Conservation (phyloP, 163 green algal genomes). For the Volvox carteri region DNA sequence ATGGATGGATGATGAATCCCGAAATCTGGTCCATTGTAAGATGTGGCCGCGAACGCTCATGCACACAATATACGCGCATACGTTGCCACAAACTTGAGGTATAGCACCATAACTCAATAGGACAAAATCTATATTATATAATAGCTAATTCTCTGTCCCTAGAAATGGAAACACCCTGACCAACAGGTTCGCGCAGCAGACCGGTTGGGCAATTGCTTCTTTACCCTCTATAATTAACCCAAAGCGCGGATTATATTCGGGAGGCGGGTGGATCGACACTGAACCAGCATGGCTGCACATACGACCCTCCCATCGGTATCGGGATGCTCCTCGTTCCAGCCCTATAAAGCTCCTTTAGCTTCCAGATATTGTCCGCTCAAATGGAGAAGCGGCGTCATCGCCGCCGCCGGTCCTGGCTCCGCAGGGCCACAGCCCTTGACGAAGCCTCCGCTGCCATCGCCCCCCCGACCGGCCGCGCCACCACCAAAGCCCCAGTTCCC, state of each 20-base stretch:
- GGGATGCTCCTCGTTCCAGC: not conserved
- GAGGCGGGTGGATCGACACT: not conserved
- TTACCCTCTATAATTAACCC: not conserved
- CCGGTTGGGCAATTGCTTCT: not conserved
- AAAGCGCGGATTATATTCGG: not conserved
- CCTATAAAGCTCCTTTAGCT: slow-evolving; percentile 19
- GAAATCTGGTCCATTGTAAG: slow-evolving; percentile 22
- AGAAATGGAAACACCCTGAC: slow-evolving; percentile 20
- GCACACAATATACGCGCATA: not conserved
- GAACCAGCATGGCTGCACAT: slow-evolving; percentile 1
- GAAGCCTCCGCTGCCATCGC: not conserved
- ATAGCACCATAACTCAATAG: not conserved
- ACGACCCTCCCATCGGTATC: not conserved
- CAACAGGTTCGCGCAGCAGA: not conserved
- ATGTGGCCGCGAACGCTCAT: slow-evolving; percentile 1
- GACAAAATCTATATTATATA: not conserved
- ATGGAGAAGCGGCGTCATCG: slow-evolving; percentile 10
- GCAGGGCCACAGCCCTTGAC: slow-evolving; percentile 16
- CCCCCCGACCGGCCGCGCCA: not conserved
- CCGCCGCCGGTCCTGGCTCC: slow-evolving; percentile 24
- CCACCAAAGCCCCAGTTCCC: not conserved
- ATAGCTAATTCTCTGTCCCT: not conserved
- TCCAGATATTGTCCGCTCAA: not conserved
- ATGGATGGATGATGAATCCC: slow-evolving; percentile 7
- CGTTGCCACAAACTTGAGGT: not conserved